These are phyloP conservation scores for Malassezia vespertilionis DNA, from an alignment of 1,284 basidiomycete species.

Conservation along the genomic window DNA sequence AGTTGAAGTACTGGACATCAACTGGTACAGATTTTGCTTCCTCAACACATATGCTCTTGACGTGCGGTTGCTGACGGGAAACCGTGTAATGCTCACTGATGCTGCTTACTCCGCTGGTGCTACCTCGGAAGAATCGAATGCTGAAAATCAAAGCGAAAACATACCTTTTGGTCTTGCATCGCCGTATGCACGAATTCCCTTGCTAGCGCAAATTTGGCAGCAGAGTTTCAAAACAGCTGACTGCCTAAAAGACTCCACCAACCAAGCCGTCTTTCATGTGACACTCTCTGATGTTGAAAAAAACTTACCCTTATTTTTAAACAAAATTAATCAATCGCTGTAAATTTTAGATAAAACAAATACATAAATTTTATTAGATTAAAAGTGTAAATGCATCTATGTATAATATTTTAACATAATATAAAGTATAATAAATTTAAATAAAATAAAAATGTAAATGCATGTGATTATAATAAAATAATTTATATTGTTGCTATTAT, in stretches of 20 bases:
- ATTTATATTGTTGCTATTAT: background rate
- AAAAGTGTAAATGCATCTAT: background rate
- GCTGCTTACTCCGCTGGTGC: background rate
- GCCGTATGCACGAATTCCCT: background rate
- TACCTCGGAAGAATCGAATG: background rate
- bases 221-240: no score
- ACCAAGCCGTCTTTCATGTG: no score
- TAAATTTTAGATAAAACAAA: background rate
- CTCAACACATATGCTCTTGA: background rate
- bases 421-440: background rate
- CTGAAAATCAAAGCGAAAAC: no score
- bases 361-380: background rate
- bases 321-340: background rate
- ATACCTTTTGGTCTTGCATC: no score
- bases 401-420: background rate
- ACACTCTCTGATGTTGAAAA: no score
- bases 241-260: no score
- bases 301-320: background rate
- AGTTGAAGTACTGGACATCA: background rate
- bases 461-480: background rate
- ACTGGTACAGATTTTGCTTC: constrained; percentile 5
- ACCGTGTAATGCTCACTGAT: background rate
- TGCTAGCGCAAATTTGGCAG: background rate
- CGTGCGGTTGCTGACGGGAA: background rate
- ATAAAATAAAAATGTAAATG: background rate